Evolutionary conservation across 768 basidiomycete species (phyloP).

Genomic region (Pisolithus sp.): DNA sequence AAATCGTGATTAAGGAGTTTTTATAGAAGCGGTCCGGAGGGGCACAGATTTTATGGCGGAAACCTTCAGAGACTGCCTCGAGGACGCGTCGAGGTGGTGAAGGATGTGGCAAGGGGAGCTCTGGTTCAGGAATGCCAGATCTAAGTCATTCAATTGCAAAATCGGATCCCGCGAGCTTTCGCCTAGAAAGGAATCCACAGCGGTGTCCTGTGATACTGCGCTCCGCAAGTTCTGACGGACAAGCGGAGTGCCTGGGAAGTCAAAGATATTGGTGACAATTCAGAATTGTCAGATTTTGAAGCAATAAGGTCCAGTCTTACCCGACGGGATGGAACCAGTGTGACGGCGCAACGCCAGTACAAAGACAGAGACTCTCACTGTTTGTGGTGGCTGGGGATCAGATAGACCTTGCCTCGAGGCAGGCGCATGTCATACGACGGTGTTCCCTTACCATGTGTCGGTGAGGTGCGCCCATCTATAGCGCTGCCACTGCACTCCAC

Average conservation of each 20-base stretch:
- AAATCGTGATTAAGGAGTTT: neutral
- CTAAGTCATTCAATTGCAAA: constrained; percentile 18
- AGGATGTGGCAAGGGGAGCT: constrained; percentile 10
- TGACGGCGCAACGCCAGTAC: neutral
- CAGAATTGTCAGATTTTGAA: neutral
- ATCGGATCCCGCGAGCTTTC: constrained; percentile 7
- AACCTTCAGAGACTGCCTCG: constrained; percentile 18
- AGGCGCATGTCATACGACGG: constrained; percentile 11
- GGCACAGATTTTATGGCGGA: constrained; percentile 13
- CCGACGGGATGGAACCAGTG: too few relatives aligned
- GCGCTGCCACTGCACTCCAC: too few relatives aligned
- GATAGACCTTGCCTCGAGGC: constrained; percentile 12
- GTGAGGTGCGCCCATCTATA: too few relatives aligned
- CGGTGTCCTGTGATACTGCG: constrained; percentile 1
- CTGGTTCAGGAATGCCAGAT: constrained; percentile 7
- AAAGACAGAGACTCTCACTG: constrained; percentile 2
- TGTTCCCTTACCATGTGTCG: too few relatives aligned
- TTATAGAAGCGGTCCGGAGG: constrained; percentile 18
- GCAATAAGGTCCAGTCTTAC: neutral
- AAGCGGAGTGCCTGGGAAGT: constrained; percentile 18
- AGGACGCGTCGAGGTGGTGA: constrained; percentile 21
- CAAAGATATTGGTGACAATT: neutral
- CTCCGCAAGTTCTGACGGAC: constrained; percentile 4
- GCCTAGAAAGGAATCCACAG: neutral
- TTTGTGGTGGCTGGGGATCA: constrained; percentile 7